A percentile compares a stretch with the other conserved stretches of the same genome.
phyloP scores from a whole-genome alignment of 2,329 filamentous ascomycete genomes.

The Cercospora beticola region DNA sequence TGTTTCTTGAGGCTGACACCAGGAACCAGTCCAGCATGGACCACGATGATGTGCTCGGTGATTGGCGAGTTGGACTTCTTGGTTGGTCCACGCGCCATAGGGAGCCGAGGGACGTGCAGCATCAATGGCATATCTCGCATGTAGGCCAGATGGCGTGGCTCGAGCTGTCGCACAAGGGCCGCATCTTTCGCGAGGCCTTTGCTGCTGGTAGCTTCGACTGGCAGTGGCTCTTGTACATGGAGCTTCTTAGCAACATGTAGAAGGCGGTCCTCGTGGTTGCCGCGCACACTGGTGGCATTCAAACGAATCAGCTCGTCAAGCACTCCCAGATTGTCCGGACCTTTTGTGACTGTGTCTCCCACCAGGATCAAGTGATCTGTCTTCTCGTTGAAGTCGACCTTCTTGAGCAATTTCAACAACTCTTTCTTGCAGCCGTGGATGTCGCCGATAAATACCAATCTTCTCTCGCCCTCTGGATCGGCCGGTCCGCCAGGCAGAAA shows the following conservation, averaged over 20 bases:
- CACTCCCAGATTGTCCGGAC: constrained; percentile 77
- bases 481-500: constrained; percentile 36
- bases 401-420: constrained; percentile 61
- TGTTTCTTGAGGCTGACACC: constrained; percentile 68
- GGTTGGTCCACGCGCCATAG: constrained; percentile 25
- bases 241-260: constrained; percentile 51
- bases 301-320: constrained; percentile 71
- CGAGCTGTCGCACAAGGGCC: constrained; percentile 32
- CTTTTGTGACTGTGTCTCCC: constrained; percentile 82
- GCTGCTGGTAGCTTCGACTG: constrained; percentile 20
- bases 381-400: constrained; percentile 61
- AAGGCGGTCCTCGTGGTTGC: constrained; percentile 88
- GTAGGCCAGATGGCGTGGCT: constrained; percentile 35
- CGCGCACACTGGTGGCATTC: constrained; percentile 77
- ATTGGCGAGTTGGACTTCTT: constrained; percentile 59
- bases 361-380: constrained; percentile 73
- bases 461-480: constrained; percentile 45
- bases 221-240: not conserved
- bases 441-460: constrained; percentile 83
- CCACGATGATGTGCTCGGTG: constrained; percentile 60
- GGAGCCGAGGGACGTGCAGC: constrained; percentile 37
- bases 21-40: constrained; percentile 83
- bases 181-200: constrained; percentile 32
- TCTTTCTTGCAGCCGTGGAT: constrained; percentile 82
- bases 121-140: constrained; percentile 40